Percentiles rank a stretch among this genome's conserved stretches.
These are phyloP conservation scores for Quercus alba DNA, from an alignment of 306 rosid genomes.

Conservation along the genomic window DNA sequence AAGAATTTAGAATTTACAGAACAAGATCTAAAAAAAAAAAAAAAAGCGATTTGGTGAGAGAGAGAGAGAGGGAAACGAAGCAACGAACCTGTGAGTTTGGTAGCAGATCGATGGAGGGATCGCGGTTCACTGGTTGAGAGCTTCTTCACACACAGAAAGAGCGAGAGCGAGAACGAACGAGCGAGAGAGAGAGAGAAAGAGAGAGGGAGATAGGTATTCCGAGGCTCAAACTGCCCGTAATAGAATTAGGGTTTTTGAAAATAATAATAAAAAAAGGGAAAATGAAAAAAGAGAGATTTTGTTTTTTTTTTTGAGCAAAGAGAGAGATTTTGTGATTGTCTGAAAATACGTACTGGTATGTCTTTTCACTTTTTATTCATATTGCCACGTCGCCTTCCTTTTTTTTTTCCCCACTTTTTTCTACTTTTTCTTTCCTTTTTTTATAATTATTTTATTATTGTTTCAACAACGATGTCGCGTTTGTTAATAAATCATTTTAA, in stretches of 20 bases:
- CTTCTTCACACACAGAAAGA: conserved; percentile 12
- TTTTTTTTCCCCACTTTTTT: no score
- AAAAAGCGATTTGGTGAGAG: no score
- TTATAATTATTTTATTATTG: no score
- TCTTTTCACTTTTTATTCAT: no score
- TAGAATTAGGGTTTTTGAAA: conserved; percentile 66
- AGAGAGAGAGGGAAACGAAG: conserved; percentile 1
- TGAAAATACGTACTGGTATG: no score
- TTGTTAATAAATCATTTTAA: no score
- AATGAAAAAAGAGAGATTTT: no score
- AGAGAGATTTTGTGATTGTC: no score
- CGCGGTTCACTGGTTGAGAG: conserved; percentile 24
- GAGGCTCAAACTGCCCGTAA: conserved; percentile 50
- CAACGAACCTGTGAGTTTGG: conserved; percentile 36
- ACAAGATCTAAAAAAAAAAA: neutral
- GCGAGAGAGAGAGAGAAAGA: conserved; percentile 11
- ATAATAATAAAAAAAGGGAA: no score
- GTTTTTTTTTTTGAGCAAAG: no score
- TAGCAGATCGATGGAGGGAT: conserved; percentile 23
- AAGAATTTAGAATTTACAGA: conserved; percentile 10
- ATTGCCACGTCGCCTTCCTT: no score
- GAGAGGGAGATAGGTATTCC: conserved; percentile 43
- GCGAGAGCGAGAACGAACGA: conserved; percentile 20
- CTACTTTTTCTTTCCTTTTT: no score
- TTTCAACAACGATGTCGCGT: rapidly evolving